phyloP scores from a whole-genome alignment of 257 asterid genomes.

The Nemophila menziesii region DNA sequence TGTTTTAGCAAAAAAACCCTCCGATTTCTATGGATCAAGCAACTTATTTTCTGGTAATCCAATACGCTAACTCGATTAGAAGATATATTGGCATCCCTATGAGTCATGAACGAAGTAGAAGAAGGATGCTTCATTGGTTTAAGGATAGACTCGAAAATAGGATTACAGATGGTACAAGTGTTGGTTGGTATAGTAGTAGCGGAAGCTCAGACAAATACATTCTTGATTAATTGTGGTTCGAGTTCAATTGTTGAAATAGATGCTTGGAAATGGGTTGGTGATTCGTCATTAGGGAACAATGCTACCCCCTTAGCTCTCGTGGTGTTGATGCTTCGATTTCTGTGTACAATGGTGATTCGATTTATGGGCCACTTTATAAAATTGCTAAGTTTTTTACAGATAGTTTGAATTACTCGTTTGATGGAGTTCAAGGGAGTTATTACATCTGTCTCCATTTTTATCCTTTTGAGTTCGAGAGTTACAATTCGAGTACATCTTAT shows the following conservation, averaged over 20 bases:
- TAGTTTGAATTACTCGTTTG: conserved; percentile 43
- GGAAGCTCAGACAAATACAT: conserved; percentile 30
- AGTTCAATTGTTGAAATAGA: conserved; percentile 60
- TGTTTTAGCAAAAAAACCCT: no score
- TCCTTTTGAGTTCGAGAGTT: conserved; percentile 40
- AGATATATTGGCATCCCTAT: no score
- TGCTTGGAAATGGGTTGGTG: conserved; percentile 84
- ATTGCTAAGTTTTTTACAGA: conserved; percentile 55
- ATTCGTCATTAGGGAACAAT: conserved; percentile 37
- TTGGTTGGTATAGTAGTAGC: conserved; percentile 19
- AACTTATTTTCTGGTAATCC: no score
- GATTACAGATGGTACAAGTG: no score
- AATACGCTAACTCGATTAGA: no score
- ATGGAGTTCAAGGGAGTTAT: conserved; percentile 43
- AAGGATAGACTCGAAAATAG: no score
- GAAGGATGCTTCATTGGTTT: no score
- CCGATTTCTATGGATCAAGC: no score
- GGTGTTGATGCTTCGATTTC: conserved; percentile 55
- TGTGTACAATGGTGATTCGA: conserved; percentile 31
- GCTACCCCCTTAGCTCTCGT: conserved; percentile 42
- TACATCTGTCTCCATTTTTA: conserved; percentile 71
- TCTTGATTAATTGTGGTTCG: conserved; percentile 64
- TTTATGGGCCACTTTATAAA: conserved; percentile 39
- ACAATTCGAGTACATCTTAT: conserved; percentile 41
- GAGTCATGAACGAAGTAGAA: no score